Evolutionary conservation across 192 early-diverging fungal species (phyloP).

Genomic region (Obelidium mucronatum): DNA sequence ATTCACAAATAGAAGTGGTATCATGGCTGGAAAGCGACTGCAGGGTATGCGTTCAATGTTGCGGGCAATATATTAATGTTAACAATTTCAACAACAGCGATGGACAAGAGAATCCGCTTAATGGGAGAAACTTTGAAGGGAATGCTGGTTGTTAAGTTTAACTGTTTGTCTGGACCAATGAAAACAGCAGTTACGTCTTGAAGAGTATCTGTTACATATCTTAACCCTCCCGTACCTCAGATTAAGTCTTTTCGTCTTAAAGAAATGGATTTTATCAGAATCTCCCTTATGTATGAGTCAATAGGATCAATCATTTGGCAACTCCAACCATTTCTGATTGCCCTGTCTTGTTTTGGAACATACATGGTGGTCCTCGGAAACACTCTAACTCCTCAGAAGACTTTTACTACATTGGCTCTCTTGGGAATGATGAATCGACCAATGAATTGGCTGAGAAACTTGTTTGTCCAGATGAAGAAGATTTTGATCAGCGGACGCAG

Average conservation of each 20-base stretch:
- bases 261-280: conserved; percentile 25
- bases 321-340: conserved; percentile 29
- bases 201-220: too few species aligned
- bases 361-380: conserved; percentile 13
- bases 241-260: conserved; percentile 16
- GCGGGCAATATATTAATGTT: neutral
- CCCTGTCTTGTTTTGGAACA: conserved; percentile 33
- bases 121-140: conserved; percentile 32
- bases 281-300: conserved; percentile 19
- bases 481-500: conserved; percentile 19
- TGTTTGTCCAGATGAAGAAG: conserved; percentile 29
- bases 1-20: conserved; percentile 20
- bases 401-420: conserved; percentile 24
- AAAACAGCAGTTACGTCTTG: conserved; percentile 26
- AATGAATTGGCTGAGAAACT: conserved; percentile 32
- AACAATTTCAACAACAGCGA: too few species aligned
- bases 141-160: conserved; percentile 34
- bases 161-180: conserved; percentile 11
- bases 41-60: conserved; percentile 20
- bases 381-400: conserved; percentile 18
- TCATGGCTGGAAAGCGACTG: conserved; percentile 10
- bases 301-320: conserved; percentile 14
- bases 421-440: conserved; percentile 26
- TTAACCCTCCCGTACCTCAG: neutral
- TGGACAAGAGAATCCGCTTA: conserved; percentile 21